Base-by-base conservation (phyloP, 2,329 filamentous ascomycete species). In the Cryphonectria naterciae region DNA sequence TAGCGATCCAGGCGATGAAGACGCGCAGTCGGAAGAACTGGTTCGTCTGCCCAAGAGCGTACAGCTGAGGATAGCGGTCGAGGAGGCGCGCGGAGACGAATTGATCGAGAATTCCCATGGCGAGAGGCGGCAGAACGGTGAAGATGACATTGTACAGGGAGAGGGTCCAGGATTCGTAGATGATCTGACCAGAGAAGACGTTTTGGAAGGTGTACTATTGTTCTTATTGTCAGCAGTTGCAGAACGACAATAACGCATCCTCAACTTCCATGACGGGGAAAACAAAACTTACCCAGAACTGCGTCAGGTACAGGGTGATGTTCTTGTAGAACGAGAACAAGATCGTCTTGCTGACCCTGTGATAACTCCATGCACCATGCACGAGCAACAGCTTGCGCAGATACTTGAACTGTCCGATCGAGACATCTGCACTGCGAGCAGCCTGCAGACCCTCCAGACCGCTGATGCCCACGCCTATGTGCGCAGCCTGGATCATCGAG, bases 291-390 rank as follows among this genome's bases (percentile, higher is more conserved):
- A 94, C 92, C 94, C 97, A 99, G 80, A 99, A 99, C 80, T 99
- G 97, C 72, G 97, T 99, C 92, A 99, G 95, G 83, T 98, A 99
- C 73, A 99, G 86, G 28, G 95, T 92, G 75, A 98, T 98, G 83
- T 99, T 99, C 87, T 99, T 99, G 87, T 99, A 99, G 81, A 98
- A 99, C 8, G 96, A 98, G 83, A 97, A 99, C 73, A 99, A 82
- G 77, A 99, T 98, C 71, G 97, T 94, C 83, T 97, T 97, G 87
- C 93, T 95, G 79, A 99, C 92, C 71, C 96, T 92, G 80, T 98
- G 95, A 79, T 99, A 99, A 79, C 94, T 97, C 96, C 96, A 99
- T 7, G 95, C 92, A 35, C 96, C 96, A 78, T 99, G 96, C 15
- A 99, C 96, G 37, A 99, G 88, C 39, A 98, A 87, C 68, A 99